Evolutionary conservation across 2,329 filamentous ascomycete genomes (phyloP).

Genomic region (Ophiostoma sp.): DNA sequence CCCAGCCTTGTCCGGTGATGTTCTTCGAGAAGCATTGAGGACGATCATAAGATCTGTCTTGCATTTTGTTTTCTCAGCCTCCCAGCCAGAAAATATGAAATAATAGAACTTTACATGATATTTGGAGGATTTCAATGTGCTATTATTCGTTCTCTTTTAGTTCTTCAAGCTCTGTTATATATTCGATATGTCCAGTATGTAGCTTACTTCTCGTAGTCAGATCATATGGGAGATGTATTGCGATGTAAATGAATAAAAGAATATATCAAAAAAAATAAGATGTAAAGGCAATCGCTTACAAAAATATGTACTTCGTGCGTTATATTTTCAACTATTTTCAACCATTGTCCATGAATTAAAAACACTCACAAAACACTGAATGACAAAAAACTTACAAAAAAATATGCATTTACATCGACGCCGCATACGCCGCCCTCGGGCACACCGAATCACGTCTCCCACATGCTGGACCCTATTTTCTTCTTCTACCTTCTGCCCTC

Average conservation of each 20-base stretch:
- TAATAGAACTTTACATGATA: neutral
- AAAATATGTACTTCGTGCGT: neutral
- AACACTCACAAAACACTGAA: neutral
- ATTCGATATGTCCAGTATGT: no score
- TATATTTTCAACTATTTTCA: neutral
- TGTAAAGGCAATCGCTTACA: neutral
- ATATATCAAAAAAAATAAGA: neutral
- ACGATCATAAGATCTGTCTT: constrained; percentile 11
- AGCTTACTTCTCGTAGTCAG: no score
- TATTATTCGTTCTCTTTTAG: neutral
- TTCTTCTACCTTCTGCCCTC: neutral
- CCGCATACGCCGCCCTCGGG: neutral
- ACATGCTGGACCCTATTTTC: neutral
- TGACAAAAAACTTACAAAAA: neutral
- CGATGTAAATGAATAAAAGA: no score
- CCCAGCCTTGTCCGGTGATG: constrained; percentile 12
- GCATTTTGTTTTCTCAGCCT: neutral
- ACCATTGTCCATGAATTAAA: neutral
- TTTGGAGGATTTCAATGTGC: neutral
- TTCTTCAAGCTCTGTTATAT: no score
- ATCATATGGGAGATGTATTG: no score
- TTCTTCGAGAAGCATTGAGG: neutral
- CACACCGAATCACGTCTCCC: neutral
- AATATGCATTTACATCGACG: neutral
- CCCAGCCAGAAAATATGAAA: neutral